Evolutionary conservation across 805 yeast genomes (phyloP).

Genomic region (Clavispora santaluciae): DNA sequence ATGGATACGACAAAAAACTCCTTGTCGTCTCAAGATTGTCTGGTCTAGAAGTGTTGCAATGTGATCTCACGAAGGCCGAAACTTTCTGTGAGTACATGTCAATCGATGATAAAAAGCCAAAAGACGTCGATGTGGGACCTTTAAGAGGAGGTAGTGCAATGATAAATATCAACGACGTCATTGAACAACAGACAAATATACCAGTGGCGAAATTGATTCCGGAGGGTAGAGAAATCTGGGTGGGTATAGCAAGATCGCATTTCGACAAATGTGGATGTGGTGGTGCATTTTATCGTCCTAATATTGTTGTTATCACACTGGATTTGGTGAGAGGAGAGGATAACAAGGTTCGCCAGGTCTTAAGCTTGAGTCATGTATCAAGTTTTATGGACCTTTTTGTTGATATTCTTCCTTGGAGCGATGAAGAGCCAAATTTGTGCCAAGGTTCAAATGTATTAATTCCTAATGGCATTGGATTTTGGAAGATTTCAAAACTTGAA

Average conservation of each 20-base stretch:
- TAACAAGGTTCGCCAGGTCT: slow-evolving; percentile 7
- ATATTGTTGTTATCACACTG: slow-evolving; percentile 32
- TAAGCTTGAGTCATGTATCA: slow-evolving; percentile 21
- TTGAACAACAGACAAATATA: background rate
- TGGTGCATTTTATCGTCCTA: slow-evolving; percentile 39
- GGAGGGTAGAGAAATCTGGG: slow-evolving; percentile 37
- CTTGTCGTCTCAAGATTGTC: slow-evolving; percentile 32
- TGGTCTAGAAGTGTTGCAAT: slow-evolving; percentile 24
- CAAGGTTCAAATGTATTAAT: slow-evolving; percentile 37
- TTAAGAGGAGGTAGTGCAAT: slow-evolving; percentile 21
- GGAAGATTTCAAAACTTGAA: slow-evolving; percentile 21
- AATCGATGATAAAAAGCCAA: background rate
- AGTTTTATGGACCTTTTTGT: slow-evolving; percentile 1
- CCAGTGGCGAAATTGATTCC: slow-evolving; percentile 11
- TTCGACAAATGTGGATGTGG: slow-evolving; percentile 43
- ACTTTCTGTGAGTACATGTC: slow-evolving; percentile 19
- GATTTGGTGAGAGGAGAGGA: slow-evolving; percentile 15
- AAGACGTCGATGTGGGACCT: slow-evolving; percentile 15
- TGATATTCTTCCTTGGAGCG: slow-evolving; percentile 24
- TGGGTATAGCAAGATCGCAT: slow-evolving; percentile 44
- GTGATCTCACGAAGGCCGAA: slow-evolving; percentile 20
- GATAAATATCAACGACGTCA: slow-evolving; percentile 8
- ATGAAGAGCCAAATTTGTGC: slow-evolving; percentile 27
- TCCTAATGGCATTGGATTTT: slow-evolving; percentile 43
- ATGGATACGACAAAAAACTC: slow-evolving; percentile 25